Evolutionary conservation across 1,139 yeast genomes (phyloP), one percentile per base, ranked within the genome.

Genomic region (Nakaseomyces kungkrabaensis): DNA sequence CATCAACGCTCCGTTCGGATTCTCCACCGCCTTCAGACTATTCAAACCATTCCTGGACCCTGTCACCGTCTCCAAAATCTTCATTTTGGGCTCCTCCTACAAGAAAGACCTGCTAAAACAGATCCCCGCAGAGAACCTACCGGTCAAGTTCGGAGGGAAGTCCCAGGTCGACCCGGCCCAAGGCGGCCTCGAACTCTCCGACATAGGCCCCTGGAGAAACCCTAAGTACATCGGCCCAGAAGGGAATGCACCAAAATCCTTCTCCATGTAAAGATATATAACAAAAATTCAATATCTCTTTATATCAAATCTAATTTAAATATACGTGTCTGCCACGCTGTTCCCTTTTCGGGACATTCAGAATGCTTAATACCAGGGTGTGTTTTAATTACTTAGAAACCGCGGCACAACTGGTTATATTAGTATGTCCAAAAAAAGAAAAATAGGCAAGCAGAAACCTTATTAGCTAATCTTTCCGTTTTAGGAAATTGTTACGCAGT

Each of bases 141-240:
- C 97, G 46, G 74, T 63, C 50, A 86, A 85, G 72, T 89, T 85
- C 63, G 97, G 97, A 53, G 97, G 97, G 57, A 66, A 65, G 56
- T 82, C 92, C 43, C 76, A 70, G 54, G 80, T 80, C 44, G 67
- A 74, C 43, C 83, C 78, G 44, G 72, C 76, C 24, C 84, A 78
- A 46, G 88, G 90, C 56, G 87, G 95, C 37, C 78, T 90, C 54
- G 85, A 82, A 69, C 73, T 90, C 62, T 81, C 90, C 48, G 97
- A 90, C 66, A 76, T 82, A 57, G 97, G 97, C 56, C 97, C 97
- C 52, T 90, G 97, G 97, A 85, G 96, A 76, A 92, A 89, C 56
- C 74, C 82, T 25, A 60, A 82, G 69, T 89, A 65, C 69, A 81
- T 88, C 60, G 90, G 90, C 26, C 88, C 89, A 48, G 90, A 83